Percentiles rank a stretch among this genome's conserved stretches.
Evolutionary conservation across 805 yeast species (phyloP).

Genomic region (Zygosaccharomyces lentus): DNA sequence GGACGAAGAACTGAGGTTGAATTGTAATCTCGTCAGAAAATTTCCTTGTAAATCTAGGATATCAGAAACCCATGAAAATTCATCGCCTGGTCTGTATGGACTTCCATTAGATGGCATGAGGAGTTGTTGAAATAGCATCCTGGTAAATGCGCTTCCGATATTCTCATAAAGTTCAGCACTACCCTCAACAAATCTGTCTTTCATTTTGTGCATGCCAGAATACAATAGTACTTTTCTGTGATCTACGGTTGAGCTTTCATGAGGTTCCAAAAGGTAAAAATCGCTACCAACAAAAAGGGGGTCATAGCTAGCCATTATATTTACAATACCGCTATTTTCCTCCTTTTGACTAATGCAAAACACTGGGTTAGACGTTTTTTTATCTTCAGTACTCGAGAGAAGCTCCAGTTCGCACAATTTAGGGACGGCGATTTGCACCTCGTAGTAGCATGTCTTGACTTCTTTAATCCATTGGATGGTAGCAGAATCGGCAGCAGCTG

Average conservation of each 20-base stretch:
- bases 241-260: neutral
- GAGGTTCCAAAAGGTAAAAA: conserved; percentile 24
- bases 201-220: conserved; percentile 8
- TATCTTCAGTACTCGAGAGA: conserved; percentile 25
- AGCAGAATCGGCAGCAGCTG: conserved; percentile 28
- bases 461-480: conserved; percentile 44
- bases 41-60: conserved; percentile 29
- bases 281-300: conserved; percentile 28
- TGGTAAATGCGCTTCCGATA: conserved; percentile 23
- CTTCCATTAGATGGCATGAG: conserved; percentile 18
- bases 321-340: conserved; percentile 8
- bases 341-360: conserved; percentile 11
- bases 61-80: conserved; percentile 33
- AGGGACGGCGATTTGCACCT: conserved; percentile 48
- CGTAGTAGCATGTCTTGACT: conserved; percentile 53
- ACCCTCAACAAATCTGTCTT: neutral
- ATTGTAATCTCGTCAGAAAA: conserved; percentile 17
- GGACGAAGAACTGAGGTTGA: conserved; percentile 11
- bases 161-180: conserved; percentile 9
- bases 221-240: conserved; percentile 10
- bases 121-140: conserved; percentile 18
- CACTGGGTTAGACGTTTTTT: conserved; percentile 19
- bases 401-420: conserved; percentile 42
- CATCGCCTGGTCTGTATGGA: conserved; percentile 25
- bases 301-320: conserved; percentile 20